Conservation (phyloP, 2,329 filamentous ascomycete species). For the Ascochyta clinopodiicola region DNA sequence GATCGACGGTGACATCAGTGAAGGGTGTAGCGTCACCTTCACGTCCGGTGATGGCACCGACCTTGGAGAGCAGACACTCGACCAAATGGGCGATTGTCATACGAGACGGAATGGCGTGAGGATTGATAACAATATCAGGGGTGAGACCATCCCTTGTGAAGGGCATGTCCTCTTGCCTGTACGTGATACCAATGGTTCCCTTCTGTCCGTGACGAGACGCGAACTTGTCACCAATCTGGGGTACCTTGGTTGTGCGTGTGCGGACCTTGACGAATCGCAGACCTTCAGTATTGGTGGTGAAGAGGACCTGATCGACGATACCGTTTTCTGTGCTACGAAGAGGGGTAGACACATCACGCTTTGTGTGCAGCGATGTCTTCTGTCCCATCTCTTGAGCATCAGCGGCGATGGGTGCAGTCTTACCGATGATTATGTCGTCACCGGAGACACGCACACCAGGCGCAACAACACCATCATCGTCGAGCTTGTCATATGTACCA, state of each 20-base stretch:
- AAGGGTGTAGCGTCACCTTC: constrained; percentile 98
- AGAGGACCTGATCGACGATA: constrained; percentile 90
- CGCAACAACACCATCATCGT: constrained; percentile 92
- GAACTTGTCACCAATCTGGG: constrained; percentile 99
- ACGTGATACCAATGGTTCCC: constrained; percentile 98
- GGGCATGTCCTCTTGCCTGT: constrained; percentile 97
- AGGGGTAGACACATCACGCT: constrained; percentile 94
- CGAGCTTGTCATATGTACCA: constrained; percentile 95
- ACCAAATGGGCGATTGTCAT: constrained; percentile 99
- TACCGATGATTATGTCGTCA: constrained; percentile 98
- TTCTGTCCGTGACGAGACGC: constrained; percentile 99
- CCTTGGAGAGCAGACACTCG: constrained; percentile 96
- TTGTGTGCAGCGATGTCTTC: constrained; percentile 85
- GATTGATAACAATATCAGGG: constrained; percentile 98
- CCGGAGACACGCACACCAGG: constrained; percentile 94
- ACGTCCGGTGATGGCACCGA: constrained; percentile 88
- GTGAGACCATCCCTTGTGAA: constrained; percentile 91
- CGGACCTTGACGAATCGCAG: constrained; percentile 97
- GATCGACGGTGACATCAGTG: constrained; percentile 95
- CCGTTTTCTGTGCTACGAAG: constrained; percentile 95
- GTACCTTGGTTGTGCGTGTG: constrained; percentile 95
- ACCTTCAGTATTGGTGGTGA: constrained; percentile 94
- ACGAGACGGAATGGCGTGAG: constrained; percentile 98
- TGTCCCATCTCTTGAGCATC: constrained; percentile 95
- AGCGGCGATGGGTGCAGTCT: constrained; percentile 91